Conservation (phyloP, 2,329 filamentous ascomycete genomes). For the Sporothrix brasiliensis region DNA sequence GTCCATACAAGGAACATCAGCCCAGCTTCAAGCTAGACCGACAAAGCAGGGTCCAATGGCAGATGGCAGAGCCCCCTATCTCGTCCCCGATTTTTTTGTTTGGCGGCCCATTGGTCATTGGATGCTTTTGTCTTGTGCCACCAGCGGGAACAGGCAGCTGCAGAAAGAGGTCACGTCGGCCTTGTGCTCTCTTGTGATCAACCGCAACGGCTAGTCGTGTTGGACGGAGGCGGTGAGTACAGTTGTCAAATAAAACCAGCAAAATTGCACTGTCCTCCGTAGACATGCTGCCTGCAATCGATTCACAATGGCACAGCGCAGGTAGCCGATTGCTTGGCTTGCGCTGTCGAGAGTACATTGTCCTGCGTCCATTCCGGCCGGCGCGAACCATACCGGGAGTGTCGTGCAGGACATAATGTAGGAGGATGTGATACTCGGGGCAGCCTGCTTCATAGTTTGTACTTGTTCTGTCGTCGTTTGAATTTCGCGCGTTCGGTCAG, state of each 20-base stretch:
- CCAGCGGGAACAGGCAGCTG: constrained; percentile 9
- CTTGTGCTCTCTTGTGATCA: constrained; percentile 13
- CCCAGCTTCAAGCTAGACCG: background rate
- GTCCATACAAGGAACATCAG: constrained; percentile 11
- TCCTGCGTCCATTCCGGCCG: constrained; percentile 10
- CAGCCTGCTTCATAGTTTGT: background rate
- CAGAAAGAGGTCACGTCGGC: constrained; percentile 21
- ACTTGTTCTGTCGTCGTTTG: background rate
- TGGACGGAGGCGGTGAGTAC: constrained; percentile 11
- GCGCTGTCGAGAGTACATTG: constrained; percentile 17
- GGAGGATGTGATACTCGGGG: background rate
- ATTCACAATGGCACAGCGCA: background rate
- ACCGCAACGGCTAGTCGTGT: background rate
- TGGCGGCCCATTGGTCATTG: background rate
- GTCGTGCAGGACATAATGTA: background rate
- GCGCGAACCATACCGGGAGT: constrained; percentile 17
- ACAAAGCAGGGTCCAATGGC: constrained; percentile 22
- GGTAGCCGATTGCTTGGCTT: background rate
- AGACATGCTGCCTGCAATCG: no score
- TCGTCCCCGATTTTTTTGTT: background rate
- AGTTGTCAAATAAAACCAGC: constrained; percentile 11
- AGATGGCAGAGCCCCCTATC: constrained; percentile 10
- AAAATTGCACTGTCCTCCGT: background rate
- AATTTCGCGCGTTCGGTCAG: background rate
- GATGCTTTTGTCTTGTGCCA: background rate